Base-by-base conservation (phyloP, 225 moss, liverwort and hornwort genomes). In the Asterella californica region DNA sequence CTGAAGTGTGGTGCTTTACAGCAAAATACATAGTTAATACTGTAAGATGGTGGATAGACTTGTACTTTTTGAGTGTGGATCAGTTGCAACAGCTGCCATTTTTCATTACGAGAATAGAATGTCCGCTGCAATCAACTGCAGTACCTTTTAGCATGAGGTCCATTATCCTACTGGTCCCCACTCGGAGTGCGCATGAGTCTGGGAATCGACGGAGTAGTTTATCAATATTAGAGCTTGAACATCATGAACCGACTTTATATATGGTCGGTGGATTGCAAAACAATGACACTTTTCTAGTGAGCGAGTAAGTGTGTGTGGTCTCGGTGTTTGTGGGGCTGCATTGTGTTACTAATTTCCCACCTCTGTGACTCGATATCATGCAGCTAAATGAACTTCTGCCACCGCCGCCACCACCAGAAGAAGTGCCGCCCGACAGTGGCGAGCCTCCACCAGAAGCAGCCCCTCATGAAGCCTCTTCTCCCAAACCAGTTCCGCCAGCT, bases 331-430 rank as follows among this genome's bases (percentile, higher is more conserved):
- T 8, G 21, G 0, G 0, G 12, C 11, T 72, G 72, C 32, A 27
- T 25, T 11, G 9, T 2, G 72, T 72, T 48, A 42, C 77, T 66
- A 50, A 76, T 34, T 32, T 54, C 17, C 33, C 57, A 14, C 34
- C 22, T 55, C 34, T 38, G 15, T 75, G 32, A 17, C 21, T 54
- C 18, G 2, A 27, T 74, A 37, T 7, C 24, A 70, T 82, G 47
- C 82, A 87, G 87, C 82, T 87, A 37, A 77, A 84, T 81, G 84
- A 84, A 63, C 80, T 87, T 55, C 84, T 87, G 76, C 86, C 85
- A 67, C 85, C 87, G 52, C 79, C 78, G 53, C 80, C 79, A n/a
- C 63, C 78, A 55, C 54, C 42, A 46, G 67, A 73, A 14, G 78
- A 76, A 81, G 81, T 1, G 21, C 46, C 36, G 6, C n/a, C 73